phyloP scores from a whole-genome alignment of 202 grass and related monocot species.

The Schoenoplectus triqueter region DNA sequence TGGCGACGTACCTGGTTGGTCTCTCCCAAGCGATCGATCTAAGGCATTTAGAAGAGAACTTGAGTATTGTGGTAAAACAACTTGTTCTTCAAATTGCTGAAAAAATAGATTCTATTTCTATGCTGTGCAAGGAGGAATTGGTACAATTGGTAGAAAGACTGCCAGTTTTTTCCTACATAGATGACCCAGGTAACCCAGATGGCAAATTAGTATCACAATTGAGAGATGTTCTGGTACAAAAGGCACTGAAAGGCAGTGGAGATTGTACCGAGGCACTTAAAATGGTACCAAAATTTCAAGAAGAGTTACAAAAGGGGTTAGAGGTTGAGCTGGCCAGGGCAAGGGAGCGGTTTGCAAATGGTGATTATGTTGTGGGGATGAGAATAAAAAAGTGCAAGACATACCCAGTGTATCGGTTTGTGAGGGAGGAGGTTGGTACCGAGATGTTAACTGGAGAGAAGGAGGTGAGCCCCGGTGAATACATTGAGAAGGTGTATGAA shows the following conservation, averaged over 20 bases:
- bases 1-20: slow-evolving; percentile 43
- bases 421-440: slow-evolving; percentile 45
- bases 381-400: slow-evolving; percentile 45
- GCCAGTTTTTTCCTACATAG: slow-evolving; percentile 44
- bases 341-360: slow-evolving; percentile 28
- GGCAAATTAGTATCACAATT: slow-evolving; percentile 39
- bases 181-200: slow-evolving; percentile 40
- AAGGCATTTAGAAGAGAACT: slow-evolving; percentile 39
- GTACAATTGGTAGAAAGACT: slow-evolving; percentile 40
- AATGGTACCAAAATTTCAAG: slow-evolving; percentile 42
- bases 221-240: slow-evolving; percentile 43
- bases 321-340: slow-evolving; percentile 34
- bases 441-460: slow-evolving; percentile 49
- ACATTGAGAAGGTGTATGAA: slow-evolving; percentile 49
- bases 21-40: slow-evolving; percentile 47
- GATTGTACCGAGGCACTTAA: slow-evolving; percentile 34
- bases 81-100: slow-evolving; percentile 2
- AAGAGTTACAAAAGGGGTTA: slow-evolving; percentile 22
- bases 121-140: slow-evolving; percentile 39
- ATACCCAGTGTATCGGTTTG: slow-evolving; percentile 43
- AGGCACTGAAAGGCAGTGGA: slow-evolving; percentile 30
- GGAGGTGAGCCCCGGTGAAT: slow-evolving; percentile 44
- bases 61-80: slow-evolving; percentile 36
- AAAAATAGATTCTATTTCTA: neutral
- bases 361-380: slow-evolving; percentile 14